A percentile compares a stretch with the other conserved stretches of the same genome.
phyloP scores from a whole-genome alignment of 805 yeast species.

The Starmerella stellata region DNA sequence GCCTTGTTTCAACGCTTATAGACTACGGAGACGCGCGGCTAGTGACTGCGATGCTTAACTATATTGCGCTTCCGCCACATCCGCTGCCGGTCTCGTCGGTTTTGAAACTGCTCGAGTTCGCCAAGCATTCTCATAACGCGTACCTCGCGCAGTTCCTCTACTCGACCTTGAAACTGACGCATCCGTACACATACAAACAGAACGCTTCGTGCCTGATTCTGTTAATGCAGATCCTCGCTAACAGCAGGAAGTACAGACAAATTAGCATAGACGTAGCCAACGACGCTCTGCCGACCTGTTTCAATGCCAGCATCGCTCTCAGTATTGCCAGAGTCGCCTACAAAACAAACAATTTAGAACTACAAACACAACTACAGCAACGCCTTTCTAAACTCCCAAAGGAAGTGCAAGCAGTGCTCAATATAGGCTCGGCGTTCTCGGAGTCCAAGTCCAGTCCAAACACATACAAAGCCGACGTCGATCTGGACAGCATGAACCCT shows the following conservation, averaged over 20 bases:
- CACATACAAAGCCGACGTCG: neutral
- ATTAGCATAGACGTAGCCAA: slow-evolving; percentile 8
- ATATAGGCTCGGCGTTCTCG: neutral
- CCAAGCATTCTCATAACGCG: slow-evolving; percentile 1
- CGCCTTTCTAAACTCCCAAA: neutral
- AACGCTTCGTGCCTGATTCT: slow-evolving; percentile 6
- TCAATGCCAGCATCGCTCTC: slow-evolving; percentile 4
- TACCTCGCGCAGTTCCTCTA: slow-evolving; percentile 4
- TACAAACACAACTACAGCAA: slow-evolving; percentile 1
- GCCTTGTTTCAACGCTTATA: slow-evolving; percentile 4
- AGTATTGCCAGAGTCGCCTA: slow-evolving; percentile 9
- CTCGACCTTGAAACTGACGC: slow-evolving; percentile 5
- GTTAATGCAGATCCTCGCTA: slow-evolving; percentile 8
- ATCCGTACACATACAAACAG: slow-evolving; percentile 1
- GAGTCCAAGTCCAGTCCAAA: neutral
- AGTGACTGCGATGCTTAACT: slow-evolving; percentile 2
- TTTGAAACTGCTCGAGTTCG: slow-evolving; percentile 4
- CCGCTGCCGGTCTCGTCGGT: slow-evolving; percentile 9
- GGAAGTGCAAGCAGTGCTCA: neutral
- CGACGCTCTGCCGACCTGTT: slow-evolving; percentile 2
- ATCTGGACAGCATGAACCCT: neutral
- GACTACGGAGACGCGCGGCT: slow-evolving; percentile 8
- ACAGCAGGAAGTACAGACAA: neutral
- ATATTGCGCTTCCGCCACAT: slow-evolving; percentile 3
- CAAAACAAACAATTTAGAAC: slow-evolving; percentile 3